Conservation (phyloP, 2,329 filamentous ascomycete genomes). For the Pseudogymnoascus sp. region DNA sequence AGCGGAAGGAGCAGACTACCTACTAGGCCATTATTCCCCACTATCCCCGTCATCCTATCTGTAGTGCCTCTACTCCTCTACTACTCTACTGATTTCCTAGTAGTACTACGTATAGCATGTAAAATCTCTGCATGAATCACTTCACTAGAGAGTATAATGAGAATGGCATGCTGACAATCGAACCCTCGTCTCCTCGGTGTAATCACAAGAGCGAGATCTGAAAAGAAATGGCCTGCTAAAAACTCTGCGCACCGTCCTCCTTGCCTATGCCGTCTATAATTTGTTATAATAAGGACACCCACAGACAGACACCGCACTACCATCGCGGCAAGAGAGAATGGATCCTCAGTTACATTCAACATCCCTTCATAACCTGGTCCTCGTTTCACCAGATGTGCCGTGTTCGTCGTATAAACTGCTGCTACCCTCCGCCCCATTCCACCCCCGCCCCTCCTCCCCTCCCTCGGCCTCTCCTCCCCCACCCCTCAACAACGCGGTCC, state of each 20-base stretch:
- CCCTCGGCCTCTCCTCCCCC: not conserved
- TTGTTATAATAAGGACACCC: not conserved
- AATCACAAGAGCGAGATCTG: not conserved
- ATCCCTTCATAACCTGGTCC: not conserved
- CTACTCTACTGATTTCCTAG: not conserved
- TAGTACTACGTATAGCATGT: not conserved
- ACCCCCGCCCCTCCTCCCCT: not conserved
- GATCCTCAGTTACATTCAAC: not conserved
- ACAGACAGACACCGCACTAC: not conserved
- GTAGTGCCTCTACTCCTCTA: not conserved
- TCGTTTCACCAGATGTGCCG: conserved; percentile 1
- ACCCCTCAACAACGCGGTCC: not conserved
- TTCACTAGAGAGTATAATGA: not conserved
- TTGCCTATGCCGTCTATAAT: not conserved
- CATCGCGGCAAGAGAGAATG: not conserved
- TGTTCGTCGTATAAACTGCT: not conserved
- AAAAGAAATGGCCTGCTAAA: not conserved
- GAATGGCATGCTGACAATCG: too few species aligned
- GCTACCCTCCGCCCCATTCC: not conserved
- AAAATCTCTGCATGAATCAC: not conserved
- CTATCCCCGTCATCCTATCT: conserved; percentile 1
- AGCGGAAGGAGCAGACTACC: not conserved
- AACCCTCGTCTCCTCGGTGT: not conserved
- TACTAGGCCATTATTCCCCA: not conserved
- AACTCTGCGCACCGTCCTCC: not conserved